Evolutionary conservation across 2,329 filamentous ascomycete genomes (phyloP).

Genomic region (Colletotrichum sp.): DNA sequence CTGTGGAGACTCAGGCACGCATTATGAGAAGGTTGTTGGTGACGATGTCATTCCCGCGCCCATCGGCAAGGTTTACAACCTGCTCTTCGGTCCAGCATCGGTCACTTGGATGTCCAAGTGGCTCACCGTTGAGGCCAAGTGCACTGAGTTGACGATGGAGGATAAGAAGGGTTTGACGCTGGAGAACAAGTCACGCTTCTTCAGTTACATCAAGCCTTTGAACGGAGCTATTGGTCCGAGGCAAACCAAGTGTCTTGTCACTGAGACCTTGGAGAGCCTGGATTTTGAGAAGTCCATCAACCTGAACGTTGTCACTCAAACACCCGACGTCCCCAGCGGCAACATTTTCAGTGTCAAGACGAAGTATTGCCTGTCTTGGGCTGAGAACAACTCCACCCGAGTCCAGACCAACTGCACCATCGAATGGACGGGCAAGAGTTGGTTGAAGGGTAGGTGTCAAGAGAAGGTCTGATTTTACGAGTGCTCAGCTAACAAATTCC

Average conservation of each 20-base stretch:
- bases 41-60: slow-evolving; percentile 89
- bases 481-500: slow-evolving; percentile 31
- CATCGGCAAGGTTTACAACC: slow-evolving; percentile 86
- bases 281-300: slow-evolving; percentile 89
- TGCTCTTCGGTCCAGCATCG: slow-evolving; percentile 85
- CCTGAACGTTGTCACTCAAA: slow-evolving; percentile 84
- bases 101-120: slow-evolving; percentile 85
- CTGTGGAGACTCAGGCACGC: slow-evolving; percentile 77
- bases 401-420: slow-evolving; percentile 88
- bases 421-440: slow-evolving; percentile 98
- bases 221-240: slow-evolving; percentile 84
- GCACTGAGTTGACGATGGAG: slow-evolving; percentile 83
- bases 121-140: slow-evolving; percentile 87
- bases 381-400: slow-evolving; percentile 82
- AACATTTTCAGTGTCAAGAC: slow-evolving; percentile 93
- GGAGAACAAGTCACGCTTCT: slow-evolving; percentile 77
- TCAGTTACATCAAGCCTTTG: slow-evolving; percentile 91
- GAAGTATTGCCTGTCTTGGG: slow-evolving; percentile 94
- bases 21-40: slow-evolving; percentile 84
- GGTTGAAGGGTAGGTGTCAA: slow-evolving; percentile 81
- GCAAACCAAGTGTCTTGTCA: slow-evolving; percentile 93
- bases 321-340: slow-evolving; percentile 92
- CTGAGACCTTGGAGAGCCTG: slow-evolving; percentile 80
- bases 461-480: neutral
- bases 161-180: slow-evolving; percentile 80